These are phyloP conservation scores for Beauveria caledonica DNA, from an alignment of 2,329 filamentous ascomycete genomes.

Conservation along the genomic window DNA sequence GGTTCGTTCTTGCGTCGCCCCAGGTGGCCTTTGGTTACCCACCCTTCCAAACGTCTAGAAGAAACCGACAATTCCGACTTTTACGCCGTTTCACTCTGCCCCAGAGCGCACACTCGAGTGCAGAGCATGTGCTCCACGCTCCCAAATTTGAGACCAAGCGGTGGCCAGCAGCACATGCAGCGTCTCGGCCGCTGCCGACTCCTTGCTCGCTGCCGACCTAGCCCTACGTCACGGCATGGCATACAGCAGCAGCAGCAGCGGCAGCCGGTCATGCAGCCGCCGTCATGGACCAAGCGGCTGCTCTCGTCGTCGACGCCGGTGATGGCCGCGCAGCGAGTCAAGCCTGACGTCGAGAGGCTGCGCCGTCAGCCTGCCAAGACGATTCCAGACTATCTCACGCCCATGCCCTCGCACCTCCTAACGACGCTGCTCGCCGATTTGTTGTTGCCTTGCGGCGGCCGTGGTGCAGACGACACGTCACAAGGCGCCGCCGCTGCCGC, in stretches of 20 bases:
- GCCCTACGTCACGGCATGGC: background rate
- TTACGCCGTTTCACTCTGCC: too few species aligned
- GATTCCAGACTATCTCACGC: constrained; percentile 40
- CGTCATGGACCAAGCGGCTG: background rate
- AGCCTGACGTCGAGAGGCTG: constrained; percentile 17
- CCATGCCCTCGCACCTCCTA: constrained; percentile 58
- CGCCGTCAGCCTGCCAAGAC: constrained; percentile 24
- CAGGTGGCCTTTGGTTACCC: background rate
- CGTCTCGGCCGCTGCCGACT: background rate
- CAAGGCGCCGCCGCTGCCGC: background rate
- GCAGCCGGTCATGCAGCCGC: background rate
- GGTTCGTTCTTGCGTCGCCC: background rate
- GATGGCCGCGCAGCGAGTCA: background rate
- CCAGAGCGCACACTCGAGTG: too few species aligned
- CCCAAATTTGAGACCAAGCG: background rate
- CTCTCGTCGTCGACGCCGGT: background rate
- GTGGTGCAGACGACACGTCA: background rate
- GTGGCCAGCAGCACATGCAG: background rate
- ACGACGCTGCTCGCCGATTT: constrained; percentile 51
- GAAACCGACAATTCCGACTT: background rate
- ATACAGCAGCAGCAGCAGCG: background rate
- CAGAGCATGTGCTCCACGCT: background rate
- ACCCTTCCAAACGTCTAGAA: background rate
- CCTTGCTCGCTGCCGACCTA: background rate
- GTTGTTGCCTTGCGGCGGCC: constrained; percentile 22